phyloP scores from a whole-genome alignment of 345 rosid genomes.

The Dovyalis caffra region DNA sequence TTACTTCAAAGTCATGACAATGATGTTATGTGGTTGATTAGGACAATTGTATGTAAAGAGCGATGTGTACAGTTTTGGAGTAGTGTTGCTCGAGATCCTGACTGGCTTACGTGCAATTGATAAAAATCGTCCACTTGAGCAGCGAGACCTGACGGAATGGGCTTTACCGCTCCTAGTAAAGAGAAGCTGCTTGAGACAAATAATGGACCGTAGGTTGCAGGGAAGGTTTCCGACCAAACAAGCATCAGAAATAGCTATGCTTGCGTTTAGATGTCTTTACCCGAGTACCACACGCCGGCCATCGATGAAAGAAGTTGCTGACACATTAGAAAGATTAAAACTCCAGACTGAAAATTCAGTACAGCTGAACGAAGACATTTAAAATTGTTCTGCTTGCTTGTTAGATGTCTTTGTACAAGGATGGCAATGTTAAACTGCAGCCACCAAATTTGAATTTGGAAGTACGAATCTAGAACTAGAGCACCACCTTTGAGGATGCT shows the following conservation, averaged over 20 bases:
- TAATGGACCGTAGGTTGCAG: conserved; percentile 9
- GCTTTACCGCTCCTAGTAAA: background rate
- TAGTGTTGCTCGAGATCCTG: conserved; percentile 15
- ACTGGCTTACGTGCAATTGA: conserved; percentile 10
- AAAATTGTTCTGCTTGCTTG: no score
- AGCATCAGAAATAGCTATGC: background rate
- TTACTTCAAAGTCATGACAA: no score
- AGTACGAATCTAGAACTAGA: no score
- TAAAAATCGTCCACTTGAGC: background rate
- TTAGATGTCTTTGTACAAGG: background rate
- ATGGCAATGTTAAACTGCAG: no score
- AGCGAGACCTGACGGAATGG: background rate
- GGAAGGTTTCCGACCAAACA: conserved; percentile 6
- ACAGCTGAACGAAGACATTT: background rate
- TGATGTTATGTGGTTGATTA: conserved; percentile 8
- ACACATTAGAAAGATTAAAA: background rate
- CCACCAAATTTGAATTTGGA: no score
- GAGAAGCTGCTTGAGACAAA: background rate
- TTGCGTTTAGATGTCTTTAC: conserved; percentile 11
- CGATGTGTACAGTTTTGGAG: conserved; percentile 20
- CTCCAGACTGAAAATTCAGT: no score
- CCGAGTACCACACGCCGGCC: background rate
- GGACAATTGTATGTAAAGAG: conserved; percentile 14
- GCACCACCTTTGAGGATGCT: background rate
- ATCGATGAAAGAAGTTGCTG: conserved; percentile 18